Percentiles rank a stretch among this genome's conserved stretches.
These are phyloP conservation scores for Neurospora terricola DNA, from an alignment of 495 filamentous ascomycete genomes.

Conservation along the genomic window DNA sequence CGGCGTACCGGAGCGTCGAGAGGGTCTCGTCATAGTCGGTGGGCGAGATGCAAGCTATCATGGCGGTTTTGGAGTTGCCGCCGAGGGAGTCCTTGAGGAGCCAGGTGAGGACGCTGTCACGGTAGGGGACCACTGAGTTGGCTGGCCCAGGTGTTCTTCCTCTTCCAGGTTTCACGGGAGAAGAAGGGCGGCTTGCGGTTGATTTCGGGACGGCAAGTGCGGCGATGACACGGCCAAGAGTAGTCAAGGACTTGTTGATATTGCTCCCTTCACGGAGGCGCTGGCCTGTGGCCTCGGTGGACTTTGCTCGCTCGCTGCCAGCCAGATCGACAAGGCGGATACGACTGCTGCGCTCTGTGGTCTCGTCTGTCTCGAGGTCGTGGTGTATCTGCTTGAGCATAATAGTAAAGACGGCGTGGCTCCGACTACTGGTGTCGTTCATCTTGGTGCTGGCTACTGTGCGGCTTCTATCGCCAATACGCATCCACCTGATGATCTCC, in stretches of 20 bases:
- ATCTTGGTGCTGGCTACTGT: slow-evolving; percentile 97
- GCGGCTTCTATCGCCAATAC: slow-evolving; percentile 74
- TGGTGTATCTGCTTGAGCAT: slow-evolving; percentile 92
- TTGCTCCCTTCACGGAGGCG: slow-evolving; percentile 90
- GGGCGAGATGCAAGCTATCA: slow-evolving; percentile 96
- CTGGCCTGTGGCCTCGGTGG: slow-evolving; percentile 86
- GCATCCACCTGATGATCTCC: slow-evolving; percentile 87
- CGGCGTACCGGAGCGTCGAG: slow-evolving; percentile 89
- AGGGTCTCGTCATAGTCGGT: slow-evolving; percentile 96
- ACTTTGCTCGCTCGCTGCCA: slow-evolving; percentile 88
- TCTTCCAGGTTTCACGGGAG: background rate
- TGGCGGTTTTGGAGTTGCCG: slow-evolving; percentile 94
- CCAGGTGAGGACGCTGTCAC: slow-evolving; percentile 97
- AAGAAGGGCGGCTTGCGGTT: slow-evolving; percentile 27
- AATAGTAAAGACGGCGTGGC: slow-evolving; percentile 95
- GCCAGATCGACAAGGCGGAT: slow-evolving; percentile 95
- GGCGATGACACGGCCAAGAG: slow-evolving; percentile 92
- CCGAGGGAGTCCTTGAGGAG: slow-evolving; percentile 89
- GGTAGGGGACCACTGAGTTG: slow-evolving; percentile 76
- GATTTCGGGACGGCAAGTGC: slow-evolving; percentile 75
- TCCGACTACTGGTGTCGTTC: slow-evolving; percentile 94
- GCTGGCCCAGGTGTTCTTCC: slow-evolving; percentile 14
- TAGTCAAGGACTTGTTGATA: slow-evolving; percentile 98
- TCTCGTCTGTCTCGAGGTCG: slow-evolving; percentile 87
- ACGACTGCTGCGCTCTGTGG: slow-evolving; percentile 83